Evolutionary conservation across 495 filamentous ascomycete species (phyloP), one percentile per base, ranked within the genome.

Genomic region (Lophiostoma macrostomum): DNA sequence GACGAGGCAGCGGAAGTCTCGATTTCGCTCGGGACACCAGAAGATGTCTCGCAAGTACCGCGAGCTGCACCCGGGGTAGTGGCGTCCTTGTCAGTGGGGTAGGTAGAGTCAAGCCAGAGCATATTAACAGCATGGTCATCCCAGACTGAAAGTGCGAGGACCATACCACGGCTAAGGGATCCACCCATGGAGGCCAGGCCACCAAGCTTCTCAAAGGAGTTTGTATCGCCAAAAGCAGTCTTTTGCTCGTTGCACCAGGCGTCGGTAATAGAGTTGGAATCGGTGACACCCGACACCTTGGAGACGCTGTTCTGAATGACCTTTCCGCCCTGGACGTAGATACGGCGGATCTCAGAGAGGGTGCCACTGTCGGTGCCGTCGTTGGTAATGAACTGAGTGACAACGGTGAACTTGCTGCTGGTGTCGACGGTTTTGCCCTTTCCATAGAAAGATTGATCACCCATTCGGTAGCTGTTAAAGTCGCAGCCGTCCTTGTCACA

Each of bases 31-130:
- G 85, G 84, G 18, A 71, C 73, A 42, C 85, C 85, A 25, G 80
- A 82, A 64, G 68, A 70, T 42, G 71, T 74, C 31, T 77, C 42
- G 69, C 87, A 91, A 49, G 77, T 75, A 41, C 87, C 87, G 65
- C 87, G 85, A 56, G 76, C 75, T 46, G 78, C 76, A 67, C 87
- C 87, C 24, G 84, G 83, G 8, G 60, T 61, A 50, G 74, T 74
- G 34, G 76, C 71, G 10, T 74, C 73, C 1, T 67, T 73, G 60
- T 74, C 74, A 36, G 74, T 71, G 3, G 87, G 87, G 75, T 81
- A 89, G 69, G 72, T 77, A 65, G 81, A 83, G 75, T 91, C 87
- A 63, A 93, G 82, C 88, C 88, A 91, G 63, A 85, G 78, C 88
- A 91, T 91, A 73, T 87, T 78, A 71, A 76, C 71, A 14, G 75